A percentile compares a stretch with the other conserved stretches of the same genome.
Conservation (phyloP, 1,284 basidiomycete genomes). For the Malassezia globosa region DNA sequence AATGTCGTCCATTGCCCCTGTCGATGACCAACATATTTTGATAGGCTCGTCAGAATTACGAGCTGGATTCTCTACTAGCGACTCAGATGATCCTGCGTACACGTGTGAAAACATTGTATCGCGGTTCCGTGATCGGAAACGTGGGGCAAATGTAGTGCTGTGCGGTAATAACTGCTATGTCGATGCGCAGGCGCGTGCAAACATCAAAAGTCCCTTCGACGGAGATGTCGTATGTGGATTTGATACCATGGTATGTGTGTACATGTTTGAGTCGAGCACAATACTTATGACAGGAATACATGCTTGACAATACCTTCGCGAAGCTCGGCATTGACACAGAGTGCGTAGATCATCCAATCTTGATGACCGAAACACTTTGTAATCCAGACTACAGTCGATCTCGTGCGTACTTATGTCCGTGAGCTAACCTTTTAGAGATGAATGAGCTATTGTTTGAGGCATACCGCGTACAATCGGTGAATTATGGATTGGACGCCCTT, state of each 20-base stretch:
- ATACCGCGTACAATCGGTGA: slow-evolving; percentile 73
- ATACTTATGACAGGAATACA: slow-evolving; percentile 73
- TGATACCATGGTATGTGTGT: slow-evolving; percentile 36
- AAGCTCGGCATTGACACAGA: slow-evolving; percentile 70
- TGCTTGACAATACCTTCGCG: slow-evolving; percentile 80
- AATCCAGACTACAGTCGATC: slow-evolving; percentile 80
- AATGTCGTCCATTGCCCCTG: too few relatives aligned
- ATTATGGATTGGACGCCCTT: slow-evolving; percentile 79
- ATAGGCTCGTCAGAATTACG: slow-evolving; percentile 65
- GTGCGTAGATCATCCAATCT: slow-evolving; percentile 72
- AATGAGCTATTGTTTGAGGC: slow-evolving; percentile 94
- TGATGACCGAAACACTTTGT: slow-evolving; percentile 85
- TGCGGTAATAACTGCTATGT: slow-evolving; percentile 40
- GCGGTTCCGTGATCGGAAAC: slow-evolving; percentile 38
- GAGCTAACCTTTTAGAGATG: slow-evolving; percentile 61
- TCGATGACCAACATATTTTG: neutral
- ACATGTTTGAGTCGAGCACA: neutral
- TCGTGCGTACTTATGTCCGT: slow-evolving; percentile 51
- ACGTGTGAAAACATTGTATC: slow-evolving; percentile 39
- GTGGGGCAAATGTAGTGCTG: slow-evolving; percentile 28
- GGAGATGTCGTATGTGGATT: slow-evolving; percentile 39
- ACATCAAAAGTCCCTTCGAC: slow-evolving; percentile 38
- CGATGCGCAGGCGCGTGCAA: slow-evolving; percentile 30
- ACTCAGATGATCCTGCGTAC: slow-evolving; percentile 19
- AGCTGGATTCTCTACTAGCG: slow-evolving; percentile 61